phyloP scores from a whole-genome alignment of 441 rosid species.

The Bruguiera hainesii region DNA sequence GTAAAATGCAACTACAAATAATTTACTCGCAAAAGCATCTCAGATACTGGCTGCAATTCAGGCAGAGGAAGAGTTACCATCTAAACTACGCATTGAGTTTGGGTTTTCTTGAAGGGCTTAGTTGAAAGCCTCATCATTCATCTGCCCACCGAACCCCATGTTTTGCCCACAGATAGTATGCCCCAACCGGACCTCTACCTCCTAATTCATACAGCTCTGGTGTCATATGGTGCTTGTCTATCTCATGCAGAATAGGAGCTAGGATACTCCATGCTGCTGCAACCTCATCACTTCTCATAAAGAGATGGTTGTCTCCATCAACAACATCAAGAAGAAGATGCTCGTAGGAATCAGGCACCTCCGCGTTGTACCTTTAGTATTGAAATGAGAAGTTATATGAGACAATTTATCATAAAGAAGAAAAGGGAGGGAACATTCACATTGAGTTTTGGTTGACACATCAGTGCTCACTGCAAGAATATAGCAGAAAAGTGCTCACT shows the following conservation, averaged over 20 bases:
- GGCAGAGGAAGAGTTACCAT: neutral
- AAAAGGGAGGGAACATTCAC: neutral
- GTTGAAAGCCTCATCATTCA: slow-evolving; percentile 23
- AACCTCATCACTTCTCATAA: slow-evolving; percentile 79
- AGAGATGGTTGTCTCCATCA: slow-evolving; percentile 78
- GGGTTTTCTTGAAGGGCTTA: neutral
- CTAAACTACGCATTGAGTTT: neutral
- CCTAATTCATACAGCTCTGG: slow-evolving; percentile 72
- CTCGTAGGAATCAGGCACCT: slow-evolving; percentile 79
- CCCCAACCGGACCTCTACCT: slow-evolving; percentile 73
- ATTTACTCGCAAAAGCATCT: neutral
- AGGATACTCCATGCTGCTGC: slow-evolving; percentile 70
- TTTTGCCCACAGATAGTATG: slow-evolving; percentile 71
- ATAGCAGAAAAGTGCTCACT: slow-evolving; percentile 26
- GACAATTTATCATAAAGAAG: neutral
- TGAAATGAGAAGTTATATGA: neutral
- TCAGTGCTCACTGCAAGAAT: neutral
- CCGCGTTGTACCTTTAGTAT: slow-evolving; percentile 47
- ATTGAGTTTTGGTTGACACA: neutral
- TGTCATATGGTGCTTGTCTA: slow-evolving; percentile 51
- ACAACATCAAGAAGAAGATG: slow-evolving; percentile 76
- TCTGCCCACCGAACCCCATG: slow-evolving; percentile 65
- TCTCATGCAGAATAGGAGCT: slow-evolving; percentile 49
- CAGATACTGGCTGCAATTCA: slow-evolving; percentile 1
- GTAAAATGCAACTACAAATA: slow-evolving; percentile 1